phyloP scores from a whole-genome alignment of 2,329 filamentous ascomycete genomes.

The Talaromyces amestolkiae region DNA sequence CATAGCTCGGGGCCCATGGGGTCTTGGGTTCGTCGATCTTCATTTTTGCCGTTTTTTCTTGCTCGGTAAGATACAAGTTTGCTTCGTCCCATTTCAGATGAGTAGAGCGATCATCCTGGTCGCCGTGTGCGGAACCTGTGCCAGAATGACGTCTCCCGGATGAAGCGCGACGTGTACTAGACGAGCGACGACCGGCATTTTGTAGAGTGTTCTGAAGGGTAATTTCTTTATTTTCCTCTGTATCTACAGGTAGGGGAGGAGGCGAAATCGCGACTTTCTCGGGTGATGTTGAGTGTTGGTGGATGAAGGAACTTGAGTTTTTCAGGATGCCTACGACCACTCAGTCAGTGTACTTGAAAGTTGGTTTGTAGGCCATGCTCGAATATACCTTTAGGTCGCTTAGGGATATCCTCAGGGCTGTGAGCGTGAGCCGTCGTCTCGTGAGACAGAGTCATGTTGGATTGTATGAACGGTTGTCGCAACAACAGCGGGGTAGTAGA shows the following conservation, averaged over 20 bases:
- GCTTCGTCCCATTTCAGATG: slow-evolving; percentile 98
- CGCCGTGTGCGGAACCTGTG: slow-evolving; percentile 39
- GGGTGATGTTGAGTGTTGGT: slow-evolving; percentile 48
- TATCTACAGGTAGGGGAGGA: slow-evolving; percentile 38
- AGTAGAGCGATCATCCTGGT: slow-evolving; percentile 63
- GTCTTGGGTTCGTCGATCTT: slow-evolving; percentile 99
- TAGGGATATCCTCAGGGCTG: slow-evolving; percentile 35
- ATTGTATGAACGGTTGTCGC: not conserved
- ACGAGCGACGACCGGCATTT: slow-evolving; percentile 87
- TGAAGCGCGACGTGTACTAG: slow-evolving; percentile 65
- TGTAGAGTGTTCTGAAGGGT: slow-evolving; percentile 91
- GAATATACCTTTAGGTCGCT: slow-evolving; percentile 42
- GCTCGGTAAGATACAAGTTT: slow-evolving; percentile 94
- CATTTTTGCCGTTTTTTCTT: slow-evolving; percentile 93
- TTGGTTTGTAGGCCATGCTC: not conserved
- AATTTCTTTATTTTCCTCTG: slow-evolving; percentile 71
- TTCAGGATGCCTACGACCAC: slow-evolving; percentile 79
- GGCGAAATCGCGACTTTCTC: slow-evolving; percentile 34
- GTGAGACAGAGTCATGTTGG: slow-evolving; percentile 19
- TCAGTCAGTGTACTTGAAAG: not conserved
- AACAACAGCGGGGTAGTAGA: slow-evolving; percentile 12
- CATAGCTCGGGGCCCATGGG: slow-evolving; percentile 88
- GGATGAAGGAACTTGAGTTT: slow-evolving; percentile 67
- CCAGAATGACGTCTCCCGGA: slow-evolving; percentile 69
- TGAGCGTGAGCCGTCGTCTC: slow-evolving; percentile 12